A percentile compares a stretch with the other conserved stretches of the same genome.
Evolutionary conservation across 208 protist species (phyloP).

Genomic region (Vickermania spadyakhi): DNA sequence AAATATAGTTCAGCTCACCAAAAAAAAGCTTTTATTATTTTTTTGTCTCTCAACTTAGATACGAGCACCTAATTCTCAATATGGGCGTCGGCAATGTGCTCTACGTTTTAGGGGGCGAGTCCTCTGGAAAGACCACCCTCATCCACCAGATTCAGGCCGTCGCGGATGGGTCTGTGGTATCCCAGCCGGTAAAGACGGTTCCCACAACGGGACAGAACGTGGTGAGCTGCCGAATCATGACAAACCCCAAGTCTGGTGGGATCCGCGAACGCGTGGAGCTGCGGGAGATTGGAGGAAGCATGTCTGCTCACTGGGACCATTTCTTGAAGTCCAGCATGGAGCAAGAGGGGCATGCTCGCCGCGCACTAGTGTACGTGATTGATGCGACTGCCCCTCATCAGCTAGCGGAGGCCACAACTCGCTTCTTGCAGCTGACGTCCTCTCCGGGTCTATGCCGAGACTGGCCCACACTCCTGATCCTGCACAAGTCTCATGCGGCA

Average conservation of each 20-base stretch:
- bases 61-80: too few relatives aligned
- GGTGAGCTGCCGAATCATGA: slow-evolving; percentile 14
- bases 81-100: slow-evolving; percentile 10
- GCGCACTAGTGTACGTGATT: slow-evolving; percentile 54
- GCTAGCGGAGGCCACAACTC: slow-evolving; percentile 26
- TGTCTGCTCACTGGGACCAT: slow-evolving; percentile 49
- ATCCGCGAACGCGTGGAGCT: slow-evolving; percentile 23
- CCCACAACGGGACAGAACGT: slow-evolving; percentile 72
- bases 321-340: slow-evolving; percentile 33
- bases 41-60: too few relatives aligned
- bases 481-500: slow-evolving; percentile 45
- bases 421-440: slow-evolving; percentile 26
- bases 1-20: too few relatives aligned
- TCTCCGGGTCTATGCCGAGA: slow-evolving; percentile 20
- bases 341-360: slow-evolving; percentile 7
- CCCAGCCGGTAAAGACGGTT: slow-evolving; percentile 13
- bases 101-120: slow-evolving; percentile 62
- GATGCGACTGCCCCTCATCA: slow-evolving; percentile 50
- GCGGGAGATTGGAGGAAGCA: slow-evolving; percentile 51
- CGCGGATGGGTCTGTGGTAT: slow-evolving; percentile 14
- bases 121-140: slow-evolving; percentile 61
- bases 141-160: slow-evolving; percentile 39
- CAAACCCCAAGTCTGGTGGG: neutral
- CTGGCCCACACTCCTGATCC: slow-evolving; percentile 44
- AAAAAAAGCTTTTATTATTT: too few relatives aligned